phyloP scores from a whole-genome alignment of 108 stramenopile genomes.

The Cylindrotheca fusiformis region DNA sequence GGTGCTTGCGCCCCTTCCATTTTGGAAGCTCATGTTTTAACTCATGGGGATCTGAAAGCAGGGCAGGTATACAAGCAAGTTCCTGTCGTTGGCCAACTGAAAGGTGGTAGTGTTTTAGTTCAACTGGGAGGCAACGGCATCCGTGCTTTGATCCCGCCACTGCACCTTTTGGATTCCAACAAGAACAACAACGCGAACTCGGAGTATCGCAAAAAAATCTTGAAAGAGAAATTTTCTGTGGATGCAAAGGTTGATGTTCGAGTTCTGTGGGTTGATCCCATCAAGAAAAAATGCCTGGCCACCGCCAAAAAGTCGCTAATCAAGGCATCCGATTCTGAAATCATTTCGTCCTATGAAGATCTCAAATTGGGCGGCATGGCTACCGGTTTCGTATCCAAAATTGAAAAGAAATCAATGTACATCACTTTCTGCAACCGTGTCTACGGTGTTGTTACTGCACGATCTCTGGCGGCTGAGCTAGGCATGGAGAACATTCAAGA shows the following conservation, averaged over 20 bases:
- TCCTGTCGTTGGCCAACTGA: constrained; percentile 52
- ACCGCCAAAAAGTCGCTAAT: constrained; percentile 81
- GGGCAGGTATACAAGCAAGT: constrained; percentile 72
- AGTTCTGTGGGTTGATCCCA: constrained; percentile 61
- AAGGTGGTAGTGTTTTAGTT: constrained; percentile 66
- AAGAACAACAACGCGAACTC: constrained; percentile 28
- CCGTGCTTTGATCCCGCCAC: constrained; percentile 64
- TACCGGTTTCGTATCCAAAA: constrained; percentile 71
- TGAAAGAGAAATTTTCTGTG: constrained; percentile 65
- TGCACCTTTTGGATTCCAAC: constrained; percentile 59
- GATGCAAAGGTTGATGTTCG: constrained; percentile 78
- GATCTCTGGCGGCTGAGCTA: constrained; percentile 66
- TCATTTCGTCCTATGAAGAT: constrained; percentile 47
- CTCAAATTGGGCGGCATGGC: constrained; percentile 41
- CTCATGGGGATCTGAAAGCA: constrained; percentile 66
- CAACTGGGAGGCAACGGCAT: constrained; percentile 66
- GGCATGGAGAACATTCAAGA: constrained; percentile 74
- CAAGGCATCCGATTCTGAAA: constrained; percentile 33
- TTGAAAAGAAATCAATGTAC: constrained; percentile 67
- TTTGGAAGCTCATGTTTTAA: constrained; percentile 75
- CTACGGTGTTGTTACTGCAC: constrained; percentile 65
- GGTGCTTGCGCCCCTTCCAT: constrained; percentile 74
- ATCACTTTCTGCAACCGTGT: constrained; percentile 86
- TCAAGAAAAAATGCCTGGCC: constrained; percentile 57
- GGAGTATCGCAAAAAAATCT: constrained; percentile 62